These are phyloP conservation scores for Cryphonectria nitschkei DNA, from an alignment of 2,329 filamentous ascomycete genomes.

Conservation along the genomic window DNA sequence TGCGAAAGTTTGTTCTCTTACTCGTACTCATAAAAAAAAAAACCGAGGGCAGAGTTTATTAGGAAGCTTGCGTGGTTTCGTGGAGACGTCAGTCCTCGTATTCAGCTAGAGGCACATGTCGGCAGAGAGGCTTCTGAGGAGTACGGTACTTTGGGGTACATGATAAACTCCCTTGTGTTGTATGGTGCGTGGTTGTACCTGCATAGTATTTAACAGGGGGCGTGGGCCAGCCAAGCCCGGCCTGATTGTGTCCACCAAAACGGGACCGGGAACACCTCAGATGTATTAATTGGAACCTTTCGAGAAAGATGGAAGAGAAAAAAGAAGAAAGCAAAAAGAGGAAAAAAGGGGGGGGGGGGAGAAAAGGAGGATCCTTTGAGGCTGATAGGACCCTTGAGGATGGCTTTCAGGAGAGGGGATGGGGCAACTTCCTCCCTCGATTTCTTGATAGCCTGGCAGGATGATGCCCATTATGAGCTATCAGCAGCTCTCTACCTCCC, in stretches of 20 bases:
- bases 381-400: not conserved
- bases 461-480: not conserved
- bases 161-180: no score
- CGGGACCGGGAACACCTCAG: not conserved
- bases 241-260: not conserved
- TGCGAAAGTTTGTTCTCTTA: not conserved
- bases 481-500: not conserved
- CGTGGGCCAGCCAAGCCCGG: not conserved
- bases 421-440: not conserved
- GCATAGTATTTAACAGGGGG: not conserved
- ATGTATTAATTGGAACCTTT: not conserved
- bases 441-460: not conserved
- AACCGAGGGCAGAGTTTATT: constrained; percentile 6
- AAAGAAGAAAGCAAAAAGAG: no score
- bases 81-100: constrained; percentile 13
- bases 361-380: not conserved
- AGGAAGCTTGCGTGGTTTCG: constrained; percentile 12
- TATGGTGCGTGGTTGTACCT: not conserved
- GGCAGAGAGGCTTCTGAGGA: not conserved
- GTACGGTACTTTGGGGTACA: not conserved
- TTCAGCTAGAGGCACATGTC: constrained; percentile 3
- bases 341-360: no score
- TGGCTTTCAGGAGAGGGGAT: not conserved
- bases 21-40: not conserved
- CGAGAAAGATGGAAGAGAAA: not conserved